A percentile compares a stretch with the other conserved stretches of the same genome.
These are phyloP conservation scores for Sporothrix variecibatus DNA, from an alignment of 2,329 filamentous ascomycete species.

Conservation along the genomic window DNA sequence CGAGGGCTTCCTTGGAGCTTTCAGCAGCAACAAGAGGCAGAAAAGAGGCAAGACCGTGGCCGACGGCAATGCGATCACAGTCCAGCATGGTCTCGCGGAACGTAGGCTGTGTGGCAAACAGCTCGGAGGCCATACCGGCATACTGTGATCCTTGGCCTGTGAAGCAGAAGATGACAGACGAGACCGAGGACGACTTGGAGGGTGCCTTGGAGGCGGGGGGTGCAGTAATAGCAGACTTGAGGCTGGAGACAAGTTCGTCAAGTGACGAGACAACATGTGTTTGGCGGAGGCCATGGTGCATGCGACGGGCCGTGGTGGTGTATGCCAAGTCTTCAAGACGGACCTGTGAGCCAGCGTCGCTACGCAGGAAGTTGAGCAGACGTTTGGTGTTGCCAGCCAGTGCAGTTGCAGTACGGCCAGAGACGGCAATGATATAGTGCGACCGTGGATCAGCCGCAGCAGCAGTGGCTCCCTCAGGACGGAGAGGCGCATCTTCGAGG, in stretches of 20 bases:
- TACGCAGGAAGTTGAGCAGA: conserved; percentile 56
- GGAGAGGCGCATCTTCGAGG: conserved; percentile 60
- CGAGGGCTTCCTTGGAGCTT: neutral
- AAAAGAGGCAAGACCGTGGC: conserved; percentile 58
- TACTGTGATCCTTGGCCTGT: conserved; percentile 60
- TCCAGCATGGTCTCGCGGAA: conserved; percentile 59
- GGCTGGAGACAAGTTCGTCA: neutral
- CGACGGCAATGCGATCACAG: conserved; percentile 54
- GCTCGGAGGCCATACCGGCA: conserved; percentile 51
- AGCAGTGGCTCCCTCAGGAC: conserved; percentile 29
- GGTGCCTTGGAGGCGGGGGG: conserved; percentile 44
- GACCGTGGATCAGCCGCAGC: conserved; percentile 50
- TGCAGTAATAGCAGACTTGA: conserved; percentile 49
- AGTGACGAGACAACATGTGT: neutral
- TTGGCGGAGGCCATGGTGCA: conserved; percentile 49
- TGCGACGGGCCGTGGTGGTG: conserved; percentile 66
- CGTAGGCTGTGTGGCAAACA: conserved; percentile 48
- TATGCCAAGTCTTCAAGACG: conserved; percentile 59
- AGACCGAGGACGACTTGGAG: neutral
- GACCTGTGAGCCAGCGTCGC: conserved; percentile 54
- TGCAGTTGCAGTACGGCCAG: conserved; percentile 53
- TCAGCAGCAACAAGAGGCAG: conserved; percentile 49
- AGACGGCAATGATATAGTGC: neutral
- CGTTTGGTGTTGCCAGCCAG: conserved; percentile 61
- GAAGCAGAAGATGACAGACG: conserved; percentile 52